Evolutionary conservation across 169 alveolate species (phyloP).

Genomic region (Eimeria sp.): DNA sequence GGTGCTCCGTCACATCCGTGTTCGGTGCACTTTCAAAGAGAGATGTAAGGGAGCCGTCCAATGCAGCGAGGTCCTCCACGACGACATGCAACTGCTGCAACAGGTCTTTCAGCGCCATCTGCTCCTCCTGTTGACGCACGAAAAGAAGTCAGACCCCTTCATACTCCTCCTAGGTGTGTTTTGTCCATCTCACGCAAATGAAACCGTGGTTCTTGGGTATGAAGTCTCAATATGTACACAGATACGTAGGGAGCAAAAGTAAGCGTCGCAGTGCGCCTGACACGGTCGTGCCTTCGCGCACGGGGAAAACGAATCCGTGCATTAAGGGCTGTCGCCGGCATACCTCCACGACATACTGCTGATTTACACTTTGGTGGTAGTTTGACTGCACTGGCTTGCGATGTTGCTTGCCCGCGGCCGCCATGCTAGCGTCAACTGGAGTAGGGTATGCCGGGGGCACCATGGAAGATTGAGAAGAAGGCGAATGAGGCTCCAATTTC

Average conservation of each 20-base stretch:
- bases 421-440: constrained; percentile 57
- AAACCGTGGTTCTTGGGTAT: neutral
- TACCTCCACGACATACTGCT: constrained; percentile 58
- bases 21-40: constrained; percentile 77
- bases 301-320: neutral
- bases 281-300: neutral
- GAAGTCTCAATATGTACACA: neutral
- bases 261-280: neutral
- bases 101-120: constrained; percentile 58
- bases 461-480: constrained; percentile 54
- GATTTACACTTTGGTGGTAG: constrained; percentile 18
- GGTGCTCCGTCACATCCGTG: constrained; percentile 77
- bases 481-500: neutral
- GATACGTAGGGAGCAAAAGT: neutral
- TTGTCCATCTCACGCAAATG: neutral
- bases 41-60: constrained; percentile 59
- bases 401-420: constrained; percentile 60
- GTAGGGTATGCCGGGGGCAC: constrained; percentile 74
- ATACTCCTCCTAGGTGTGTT: neutral
- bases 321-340: neutral
- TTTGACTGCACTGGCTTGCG: constrained; percentile 36
- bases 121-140: constrained; percentile 60
- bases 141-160: neutral
- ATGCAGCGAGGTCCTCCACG: constrained; percentile 54
- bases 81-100: constrained; percentile 75